Base-by-base conservation (phyloP, 208 protist species). In the Wallacemonas rigidus region DNA sequence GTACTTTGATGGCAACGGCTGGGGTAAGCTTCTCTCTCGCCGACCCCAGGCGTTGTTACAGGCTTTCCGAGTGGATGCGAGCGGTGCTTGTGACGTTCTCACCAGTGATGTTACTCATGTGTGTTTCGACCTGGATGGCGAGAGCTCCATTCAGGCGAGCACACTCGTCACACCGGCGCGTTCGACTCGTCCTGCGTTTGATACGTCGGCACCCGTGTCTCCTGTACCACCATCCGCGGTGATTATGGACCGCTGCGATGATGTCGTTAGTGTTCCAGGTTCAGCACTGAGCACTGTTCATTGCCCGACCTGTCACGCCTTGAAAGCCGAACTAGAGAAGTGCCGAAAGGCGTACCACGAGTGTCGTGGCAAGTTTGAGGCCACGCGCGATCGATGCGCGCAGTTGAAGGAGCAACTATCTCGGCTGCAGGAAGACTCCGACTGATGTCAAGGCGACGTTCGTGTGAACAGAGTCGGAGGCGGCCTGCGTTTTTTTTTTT, bases 1-100 rank as follows among this genome's bases (percentile, higher is more conserved):
- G 36, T 54, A 65, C 36, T 71, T 80, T 44, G 55, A 70, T 12
- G 76, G 70, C 15, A 61, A 80, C 15, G 70, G 15, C 15, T 80
- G 70, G 64, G 47, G 50, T 17, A 2, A 12, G 26, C 45, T 72
- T 43, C 54, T 80, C n/a, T 40, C 26, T 4, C 26, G 56, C 36
- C 63, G 63, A 15, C 53, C 62, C 1, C 26, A 76, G 1, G 64
- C 73, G 8, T 55, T 76, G 40, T 36, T 56, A 5, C 48, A 63
- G 38, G 76, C 60, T 53, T 74, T 80, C 40, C 57, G 15, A 14
- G 38, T n/a, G 45, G 70, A 80, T 17, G 67, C 58, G 35, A 58
- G 50, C 14, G 48, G 43, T 1, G 73, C 68, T 11, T 71, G 69
- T 56, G 76, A 51, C 65, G 62, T 74, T 14, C 39, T 54, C 47